Base-by-base conservation (phyloP, 352 stramenopile species). In the Phytopythium boreale region DNA sequence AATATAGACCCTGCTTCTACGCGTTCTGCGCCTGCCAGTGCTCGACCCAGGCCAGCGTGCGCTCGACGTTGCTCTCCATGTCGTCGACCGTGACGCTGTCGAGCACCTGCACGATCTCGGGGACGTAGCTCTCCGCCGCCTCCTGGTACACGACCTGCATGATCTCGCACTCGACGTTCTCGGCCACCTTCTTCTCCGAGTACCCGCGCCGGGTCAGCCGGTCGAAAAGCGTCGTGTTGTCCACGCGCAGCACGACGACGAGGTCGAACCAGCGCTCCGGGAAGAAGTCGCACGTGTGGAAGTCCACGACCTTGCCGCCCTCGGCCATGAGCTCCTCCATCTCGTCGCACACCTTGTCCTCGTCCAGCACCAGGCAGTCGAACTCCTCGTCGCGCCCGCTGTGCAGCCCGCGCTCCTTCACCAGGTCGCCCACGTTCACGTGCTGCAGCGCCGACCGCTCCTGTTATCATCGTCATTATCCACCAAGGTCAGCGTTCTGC, bases 121-220 rank as follows among this genome's bases (percentile, higher is more conserved):
- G 44, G 26, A 87, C 90, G 76, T 99, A 99, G 51, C 82, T 94
- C 76, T 99, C 96, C 26, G 79, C 76, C 24, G 97, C 96, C 61
- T 99, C 97, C 59, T 99, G 96, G 14, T 98, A 74, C 56, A 99
- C 91, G 11, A 99, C 92, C 75, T 96, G 90, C 97, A 99, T 99
- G 72, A 99, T 99, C 81, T 99, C 97, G 64, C 92, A 98, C 76
- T 98, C 84, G 71, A 98, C 93, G 73, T 99, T 99, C 75, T 99
- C 96, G 19, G 69, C 68, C 68, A 98, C 76, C 68, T 99, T 99
- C 72, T 97, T 98, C 59, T 98, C 87, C 63, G 76, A 92, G 76
- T 99, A 99, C 29, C 95, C 95, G 64, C 89, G 86, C 63, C 83
- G 82, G 37, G 85, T 72, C 39, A 97, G 75, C 14, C 90, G 85